Evolutionary conservation across 2,329 filamentous ascomycete genomes (phyloP), one percentile per base, ranked within the genome.

Genomic region (Ophiostoma australiae): DNA sequence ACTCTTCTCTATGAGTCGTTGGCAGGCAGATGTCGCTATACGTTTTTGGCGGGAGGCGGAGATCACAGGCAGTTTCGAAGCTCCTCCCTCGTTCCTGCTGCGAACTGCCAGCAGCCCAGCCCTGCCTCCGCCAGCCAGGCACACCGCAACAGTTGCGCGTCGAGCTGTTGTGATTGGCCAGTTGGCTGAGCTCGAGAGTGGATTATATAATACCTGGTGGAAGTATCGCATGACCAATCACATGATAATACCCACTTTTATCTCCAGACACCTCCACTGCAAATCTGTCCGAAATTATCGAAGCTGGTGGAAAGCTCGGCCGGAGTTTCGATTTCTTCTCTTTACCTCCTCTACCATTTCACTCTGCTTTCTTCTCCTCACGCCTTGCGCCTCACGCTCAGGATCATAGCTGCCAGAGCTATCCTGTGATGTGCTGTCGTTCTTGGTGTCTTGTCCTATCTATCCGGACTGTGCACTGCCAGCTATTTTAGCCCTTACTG

Each of bases 101-200:
- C 69, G 23, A 15, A 31, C n/a, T 65, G 61, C 61, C 33, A 33
- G 27, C 70, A 41, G 52, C 39, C 67, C 61, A 37, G 27, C 52
- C 52, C 52, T 58, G 52, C 23, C 52, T 58, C 52, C 48, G 63
- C 65, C 70, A 55, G 52, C 75, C 73, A 76, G 75, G 75, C 75
- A 76, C 75, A 76, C 75, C 73, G 72, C 70, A 73, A 48, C 71
- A 71, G 74, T 76, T 76, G 75, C 75, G 75, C 75, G 75, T 76
- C 75, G 74, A 73, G 74, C 74, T 72, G 41, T 41, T 71, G 71
- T 74, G 71, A 75, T 75, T 75, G 74, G 74, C 70, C 58, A 67
- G 66, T 15, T 13, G 23, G 39, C 39, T 31, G 2, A 66, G 63
- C 63, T 66, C 4, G 4, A 35, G 20, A 20, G 58, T 17, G 23